These are phyloP conservation scores for Mortierella hygrophila DNA, from an alignment of 192 early-diverging fungal species.

Conservation along the genomic window DNA sequence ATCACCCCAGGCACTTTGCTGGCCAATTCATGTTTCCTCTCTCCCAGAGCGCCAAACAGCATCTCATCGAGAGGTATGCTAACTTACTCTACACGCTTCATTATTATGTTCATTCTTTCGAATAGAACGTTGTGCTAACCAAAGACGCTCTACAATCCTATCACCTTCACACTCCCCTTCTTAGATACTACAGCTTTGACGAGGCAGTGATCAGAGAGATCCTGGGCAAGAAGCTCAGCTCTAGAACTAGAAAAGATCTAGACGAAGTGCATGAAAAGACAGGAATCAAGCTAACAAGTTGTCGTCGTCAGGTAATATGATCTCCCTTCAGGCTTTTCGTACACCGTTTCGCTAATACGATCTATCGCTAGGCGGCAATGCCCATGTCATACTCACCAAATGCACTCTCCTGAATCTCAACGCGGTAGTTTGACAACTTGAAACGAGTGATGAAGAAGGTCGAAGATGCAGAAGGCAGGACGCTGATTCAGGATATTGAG, in stretches of 20 bases:
- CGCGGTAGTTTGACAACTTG: slow-evolving; percentile 57
- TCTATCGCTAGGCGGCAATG: not conserved
- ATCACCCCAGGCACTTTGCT: slow-evolving; percentile 54
- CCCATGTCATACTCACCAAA: not conserved
- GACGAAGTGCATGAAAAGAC: slow-evolving; percentile 60
- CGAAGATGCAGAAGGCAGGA: slow-evolving; percentile 58
- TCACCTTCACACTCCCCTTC: not conserved
- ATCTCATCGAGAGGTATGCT: slow-evolving; percentile 53
- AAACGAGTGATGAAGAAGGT: slow-evolving; percentile 59
- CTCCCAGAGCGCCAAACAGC: slow-evolving; percentile 50
- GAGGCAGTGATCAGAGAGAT: slow-evolving; percentile 58
- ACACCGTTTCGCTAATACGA: not conserved
- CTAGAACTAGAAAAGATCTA: slow-evolving; percentile 58
- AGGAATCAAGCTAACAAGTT: slow-evolving; percentile 43
- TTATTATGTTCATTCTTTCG: not conserved
- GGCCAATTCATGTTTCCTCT: slow-evolving; percentile 57
- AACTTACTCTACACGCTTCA: not conserved
- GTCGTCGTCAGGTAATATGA: slow-evolving; percentile 55
- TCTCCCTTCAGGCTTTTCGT: not conserved
- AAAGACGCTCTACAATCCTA: not conserved
- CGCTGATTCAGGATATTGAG: slow-evolving; percentile 50
- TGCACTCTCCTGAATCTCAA: not conserved
- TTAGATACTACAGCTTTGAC: slow-evolving; percentile 62
- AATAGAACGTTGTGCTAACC: not conserved
- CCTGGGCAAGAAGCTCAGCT: slow-evolving; percentile 59